Evolutionary conservation across 2,329 filamentous ascomycete species (phyloP), one percentile per base, ranked within the genome.

Genomic region (Pestalotiopsis sp.): DNA sequence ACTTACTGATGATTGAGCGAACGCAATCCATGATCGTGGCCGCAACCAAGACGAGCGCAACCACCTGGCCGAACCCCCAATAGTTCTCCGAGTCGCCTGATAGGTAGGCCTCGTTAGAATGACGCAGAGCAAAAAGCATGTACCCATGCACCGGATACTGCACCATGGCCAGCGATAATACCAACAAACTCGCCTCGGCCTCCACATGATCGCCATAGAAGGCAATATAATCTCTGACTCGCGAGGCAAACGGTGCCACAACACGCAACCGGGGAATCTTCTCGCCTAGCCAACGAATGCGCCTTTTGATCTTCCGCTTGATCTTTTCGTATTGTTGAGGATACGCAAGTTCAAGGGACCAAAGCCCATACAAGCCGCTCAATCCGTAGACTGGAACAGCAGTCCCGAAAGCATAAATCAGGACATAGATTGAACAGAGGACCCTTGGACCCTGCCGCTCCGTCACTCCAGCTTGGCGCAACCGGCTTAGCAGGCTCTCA

Each of bases 1-100:
- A 49, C 17, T 49, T 20, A 52, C 45, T 52, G n/a, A 9, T n/a
- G 6, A 52, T 9, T 9, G 45, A 20, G 45, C 38, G 60, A 45
- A 31, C 4, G 9, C 57, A 60, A 6, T 31, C 57, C 17, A 27
- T 7, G 14, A 63, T 14, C 4, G 36, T 38, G 27, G 27, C n/a
- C 13, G 27, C 60, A 9, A 63, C 60, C 31, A 63, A 45, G 13
- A 63, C 36, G 4, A 38, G 60, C 12, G 38, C 60, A 38, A 38
- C 60, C 12, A 60, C 57, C 31, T 60, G 57, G 20, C 57, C 57
- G 25, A 60, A 60, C 17, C 57, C 57, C 57, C 57, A 60, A 17
- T 4, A 27, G 20, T 23, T 60, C 57, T 60, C 57, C 6, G 57
- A 12, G 4, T 60, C 57, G 25, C 57, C 57, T 13, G 57, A 60